These are phyloP conservation scores for Trametopsis cervina DNA, from an alignment of 768 basidiomycete species.

Conservation along the genomic window DNA sequence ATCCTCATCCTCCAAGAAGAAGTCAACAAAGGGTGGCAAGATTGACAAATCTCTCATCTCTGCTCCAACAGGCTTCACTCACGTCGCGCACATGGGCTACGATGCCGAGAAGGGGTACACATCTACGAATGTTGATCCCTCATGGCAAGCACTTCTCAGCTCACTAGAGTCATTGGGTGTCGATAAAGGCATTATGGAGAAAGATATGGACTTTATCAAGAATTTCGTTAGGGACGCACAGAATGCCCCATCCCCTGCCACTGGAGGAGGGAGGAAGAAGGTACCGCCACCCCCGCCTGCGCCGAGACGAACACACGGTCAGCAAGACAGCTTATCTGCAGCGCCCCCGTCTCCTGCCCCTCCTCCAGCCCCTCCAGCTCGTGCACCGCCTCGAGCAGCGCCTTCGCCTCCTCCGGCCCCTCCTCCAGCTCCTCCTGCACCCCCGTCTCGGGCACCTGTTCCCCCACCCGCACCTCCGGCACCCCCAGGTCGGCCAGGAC, in stretches of 20 bases:
- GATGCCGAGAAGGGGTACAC: conserved; percentile 83
- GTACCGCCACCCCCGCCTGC: conserved; percentile 29
- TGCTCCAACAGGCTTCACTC: conserved; percentile 77
- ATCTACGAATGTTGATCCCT: conserved; percentile 81
- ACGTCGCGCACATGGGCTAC: conserved; percentile 94
- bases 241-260: conserved; percentile 16
- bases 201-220: conserved; percentile 87
- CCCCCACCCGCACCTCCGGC: conserved; percentile 31
- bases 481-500: conserved; percentile 22
- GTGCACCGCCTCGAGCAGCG: conserved; percentile 26
- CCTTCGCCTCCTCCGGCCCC: conserved; percentile 31
- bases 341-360: conserved; percentile 46
- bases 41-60: conserved; percentile 94
- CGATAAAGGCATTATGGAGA: conserved; percentile 55
- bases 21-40: conserved; percentile 55
- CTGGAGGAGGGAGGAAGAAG: conserved; percentile 26
- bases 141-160: conserved; percentile 72
- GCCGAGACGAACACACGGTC: conserved; percentile 26
- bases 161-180: conserved; percentile 62
- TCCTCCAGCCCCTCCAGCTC: conserved; percentile 34
- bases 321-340: conserved; percentile 20
- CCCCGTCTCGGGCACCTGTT: conserved; percentile 21
- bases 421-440: conserved; percentile 28
- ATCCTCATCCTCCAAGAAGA: conserved; percentile 43
- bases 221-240: conserved; percentile 60